Evolutionary conservation across 805 yeast species (phyloP).

Genomic region (Suhomyces sp.): DNA sequence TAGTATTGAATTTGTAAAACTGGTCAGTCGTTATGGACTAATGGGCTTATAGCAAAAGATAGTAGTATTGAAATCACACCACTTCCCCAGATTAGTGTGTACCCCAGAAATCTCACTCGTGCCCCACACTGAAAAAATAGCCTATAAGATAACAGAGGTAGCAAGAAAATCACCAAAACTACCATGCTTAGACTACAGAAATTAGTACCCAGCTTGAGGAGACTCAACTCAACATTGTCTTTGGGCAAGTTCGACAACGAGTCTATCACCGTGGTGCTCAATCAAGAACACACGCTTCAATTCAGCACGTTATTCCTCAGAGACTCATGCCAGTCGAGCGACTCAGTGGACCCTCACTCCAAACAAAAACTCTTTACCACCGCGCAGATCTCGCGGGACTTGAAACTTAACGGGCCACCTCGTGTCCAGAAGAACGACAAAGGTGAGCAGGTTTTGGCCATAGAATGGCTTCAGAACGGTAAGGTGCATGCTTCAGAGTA

Average conservation of each 20-base stretch:
- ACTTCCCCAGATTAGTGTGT: background rate
- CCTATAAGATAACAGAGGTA: background rate
- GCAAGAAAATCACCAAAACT: background rate
- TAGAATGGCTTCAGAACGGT: slow-evolving; percentile 38
- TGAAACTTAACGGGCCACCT: slow-evolving; percentile 36
- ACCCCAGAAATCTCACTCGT: background rate
- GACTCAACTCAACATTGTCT: slow-evolving; percentile 6
- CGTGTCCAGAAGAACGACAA: slow-evolving; percentile 22
- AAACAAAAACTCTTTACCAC: slow-evolving; percentile 68
- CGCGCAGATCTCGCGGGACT: slow-evolving; percentile 38
- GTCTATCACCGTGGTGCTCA: slow-evolving; percentile 22
- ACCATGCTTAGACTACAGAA: background rate
- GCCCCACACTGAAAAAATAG: background rate
- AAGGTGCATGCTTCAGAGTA: slow-evolving; percentile 32
- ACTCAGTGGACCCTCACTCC: slow-evolving; percentile 52
- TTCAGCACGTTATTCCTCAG: slow-evolving; percentile 57
- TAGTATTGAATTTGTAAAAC: background rate
- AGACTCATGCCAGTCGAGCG: slow-evolving; percentile 53
- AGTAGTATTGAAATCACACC: background rate
- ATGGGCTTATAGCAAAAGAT: background rate
- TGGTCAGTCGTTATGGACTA: background rate
- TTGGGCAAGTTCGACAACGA: slow-evolving; percentile 19
- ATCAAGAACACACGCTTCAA: slow-evolving; percentile 23
- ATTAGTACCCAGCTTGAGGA: background rate
- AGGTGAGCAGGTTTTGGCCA: slow-evolving; percentile 27